A percentile compares a stretch with the other conserved stretches of the same genome.
These are phyloP conservation scores for Fusarium redolens DNA, from an alignment of 2,329 filamentous ascomycete genomes.

Conservation along the genomic window DNA sequence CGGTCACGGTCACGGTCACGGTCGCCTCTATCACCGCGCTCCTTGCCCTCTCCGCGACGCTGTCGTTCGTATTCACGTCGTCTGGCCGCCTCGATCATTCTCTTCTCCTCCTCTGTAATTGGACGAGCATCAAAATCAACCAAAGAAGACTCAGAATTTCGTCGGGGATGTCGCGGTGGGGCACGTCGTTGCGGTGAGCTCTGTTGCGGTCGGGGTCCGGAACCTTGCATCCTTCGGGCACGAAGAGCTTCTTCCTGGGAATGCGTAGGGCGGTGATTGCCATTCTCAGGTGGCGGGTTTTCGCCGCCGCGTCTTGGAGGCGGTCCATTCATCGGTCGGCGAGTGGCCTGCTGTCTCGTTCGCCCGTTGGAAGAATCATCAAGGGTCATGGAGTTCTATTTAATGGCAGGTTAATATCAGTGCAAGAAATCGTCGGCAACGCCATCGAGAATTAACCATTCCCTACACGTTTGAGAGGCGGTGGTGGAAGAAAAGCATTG, in stretches of 20 bases:
- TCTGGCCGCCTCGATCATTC: constrained; percentile 51
- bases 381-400: constrained; percentile 74
- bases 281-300: constrained; percentile 57
- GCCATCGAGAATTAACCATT: background rate
- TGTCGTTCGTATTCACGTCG: constrained; percentile 45
- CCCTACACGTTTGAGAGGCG: background rate
- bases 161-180: constrained; percentile 62
- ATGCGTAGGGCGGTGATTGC: constrained; percentile 68
- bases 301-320: constrained; percentile 51
- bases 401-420: constrained; percentile 14
- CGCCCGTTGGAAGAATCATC: constrained; percentile 63
- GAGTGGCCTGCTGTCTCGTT: constrained; percentile 53
- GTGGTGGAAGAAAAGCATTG: background rate
- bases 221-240: constrained; percentile 56
- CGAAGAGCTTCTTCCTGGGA: constrained; percentile 75
- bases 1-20: constrained; percentile 51
- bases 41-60: constrained; percentile 40
- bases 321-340: constrained; percentile 49
- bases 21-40: constrained; percentile 37
- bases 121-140: constrained; percentile 68
- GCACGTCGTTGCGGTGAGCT: constrained; percentile 49
- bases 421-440: background rate
- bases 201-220: constrained; percentile 50
- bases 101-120: constrained; percentile 65
- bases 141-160: constrained; percentile 84